Percentiles rank a stretch among this genome's conserved stretches.
Evolutionary conservation across 768 basidiomycete genomes (phyloP).

Genomic region (Vishniacozyma victoriae): DNA sequence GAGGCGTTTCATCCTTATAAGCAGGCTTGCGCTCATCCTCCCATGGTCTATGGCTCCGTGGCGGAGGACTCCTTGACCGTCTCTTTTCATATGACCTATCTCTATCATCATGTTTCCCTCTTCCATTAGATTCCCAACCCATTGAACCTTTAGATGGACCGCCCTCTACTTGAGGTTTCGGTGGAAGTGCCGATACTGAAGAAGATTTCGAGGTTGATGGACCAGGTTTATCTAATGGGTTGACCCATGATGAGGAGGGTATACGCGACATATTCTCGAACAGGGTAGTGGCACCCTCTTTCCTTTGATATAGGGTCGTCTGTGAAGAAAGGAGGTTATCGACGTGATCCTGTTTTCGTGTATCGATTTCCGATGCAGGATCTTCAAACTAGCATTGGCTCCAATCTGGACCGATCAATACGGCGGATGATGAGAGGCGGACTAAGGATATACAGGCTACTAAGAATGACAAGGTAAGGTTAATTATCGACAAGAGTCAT

Average conservation of each 20-base stretch:
- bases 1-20: neutral
- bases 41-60: neutral
- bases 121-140: neutral
- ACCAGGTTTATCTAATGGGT: slow-evolving; percentile 5
- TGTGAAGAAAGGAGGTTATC: too few relatives aligned
- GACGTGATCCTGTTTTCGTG: too few relatives aligned
- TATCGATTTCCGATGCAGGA: too few relatives aligned
- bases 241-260: slow-evolving; percentile 3
- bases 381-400: too few relatives aligned
- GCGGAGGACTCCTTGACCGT: neutral
- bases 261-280: too few relatives aligned
- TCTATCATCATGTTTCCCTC: neutral
- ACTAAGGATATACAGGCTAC: too few relatives aligned
- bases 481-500: too few relatives aligned
- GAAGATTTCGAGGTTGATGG: slow-evolving; percentile 2
- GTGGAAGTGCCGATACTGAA: neutral
- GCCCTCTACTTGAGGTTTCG: neutral
- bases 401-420: too few relatives aligned
- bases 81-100: neutral
- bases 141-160: neutral
- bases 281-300: too few relatives aligned
- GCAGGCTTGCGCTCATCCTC: neutral
- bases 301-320: too few relatives aligned
- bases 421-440: too few relatives aligned
- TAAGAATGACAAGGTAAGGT: too few relatives aligned